These are phyloP conservation scores for Amanita thiersii DNA, from an alignment of 768 basidiomycete genomes.

Conservation along the genomic window DNA sequence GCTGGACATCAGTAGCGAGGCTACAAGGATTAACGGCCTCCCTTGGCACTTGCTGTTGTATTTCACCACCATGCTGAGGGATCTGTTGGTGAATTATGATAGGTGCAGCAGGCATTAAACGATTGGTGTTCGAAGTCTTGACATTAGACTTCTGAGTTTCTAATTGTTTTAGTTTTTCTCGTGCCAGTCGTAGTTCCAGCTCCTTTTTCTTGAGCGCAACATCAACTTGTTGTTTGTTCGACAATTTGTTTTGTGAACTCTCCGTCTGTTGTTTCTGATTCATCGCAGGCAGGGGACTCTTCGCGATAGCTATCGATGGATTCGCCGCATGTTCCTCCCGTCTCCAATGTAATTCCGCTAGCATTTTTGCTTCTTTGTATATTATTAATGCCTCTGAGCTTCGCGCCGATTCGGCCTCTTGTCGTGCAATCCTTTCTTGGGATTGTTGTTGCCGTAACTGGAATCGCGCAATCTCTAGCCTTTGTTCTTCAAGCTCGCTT, in stretches of 20 bases:
- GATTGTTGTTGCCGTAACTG: slow-evolving; percentile 4
- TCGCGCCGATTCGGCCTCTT: background rate
- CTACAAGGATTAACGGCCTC: no score
- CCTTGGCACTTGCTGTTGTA: no score
- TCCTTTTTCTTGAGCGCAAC: slow-evolving; percentile 1
- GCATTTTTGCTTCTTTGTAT: background rate
- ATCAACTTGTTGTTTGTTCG: background rate
- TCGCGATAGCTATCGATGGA: background rate
- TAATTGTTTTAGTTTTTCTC: slow-evolving; percentile 12
- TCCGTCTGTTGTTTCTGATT: background rate
- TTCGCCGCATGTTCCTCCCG: background rate
- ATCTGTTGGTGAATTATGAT: no score
- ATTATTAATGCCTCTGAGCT: no score
- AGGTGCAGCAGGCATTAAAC: no score
- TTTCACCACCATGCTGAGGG: no score
- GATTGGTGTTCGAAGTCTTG: background rate
- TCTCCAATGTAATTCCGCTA: background rate
- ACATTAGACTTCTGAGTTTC: background rate
- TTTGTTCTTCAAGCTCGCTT: slow-evolving; percentile 4
- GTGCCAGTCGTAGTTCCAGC: slow-evolving; percentile 2
- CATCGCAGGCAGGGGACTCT: background rate
- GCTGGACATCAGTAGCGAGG: no score
- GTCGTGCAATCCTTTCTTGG: background rate
- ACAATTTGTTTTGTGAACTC: no score
- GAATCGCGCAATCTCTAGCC: slow-evolving; percentile 2